These are phyloP conservation scores for Blastosporella zonata DNA, from an alignment of 1,284 basidiomycete genomes.

Conservation along the genomic window DNA sequence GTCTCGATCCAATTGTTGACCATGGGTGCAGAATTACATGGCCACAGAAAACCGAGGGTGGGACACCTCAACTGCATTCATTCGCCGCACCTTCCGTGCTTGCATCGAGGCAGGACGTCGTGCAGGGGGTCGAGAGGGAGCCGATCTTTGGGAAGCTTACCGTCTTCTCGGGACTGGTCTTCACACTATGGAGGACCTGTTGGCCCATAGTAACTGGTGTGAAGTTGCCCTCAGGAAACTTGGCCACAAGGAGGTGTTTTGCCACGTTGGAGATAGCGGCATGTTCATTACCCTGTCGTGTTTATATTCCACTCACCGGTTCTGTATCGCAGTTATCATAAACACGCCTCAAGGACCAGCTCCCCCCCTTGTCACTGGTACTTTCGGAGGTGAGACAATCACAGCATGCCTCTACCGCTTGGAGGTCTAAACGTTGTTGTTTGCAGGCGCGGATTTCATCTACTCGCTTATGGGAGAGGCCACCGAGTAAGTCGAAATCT, in stretches of 20 bases:
- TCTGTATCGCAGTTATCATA: constrained; percentile 41
- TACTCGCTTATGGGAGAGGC: constrained; percentile 64
- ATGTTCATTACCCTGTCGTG: constrained; percentile 10
- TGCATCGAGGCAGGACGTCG: constrained; percentile 64
- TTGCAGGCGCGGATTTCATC: constrained; percentile 66
- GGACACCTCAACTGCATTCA: constrained; percentile 79
- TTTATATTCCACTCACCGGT: background rate
- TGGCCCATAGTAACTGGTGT: constrained; percentile 82
- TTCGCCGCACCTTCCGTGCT: constrained; percentile 62
- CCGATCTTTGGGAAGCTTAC: constrained; percentile 71
- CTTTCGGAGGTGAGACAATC: background rate
- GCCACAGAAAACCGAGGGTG: constrained; percentile 62
- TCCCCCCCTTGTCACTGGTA: constrained; percentile 79
- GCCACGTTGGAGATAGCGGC: constrained; percentile 81
- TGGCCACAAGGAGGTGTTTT: constrained; percentile 76
- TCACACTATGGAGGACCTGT: constrained; percentile 73
- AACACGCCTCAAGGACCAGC: constrained; percentile 72
- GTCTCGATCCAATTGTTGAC: background rate
- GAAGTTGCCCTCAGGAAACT: constrained; percentile 71
- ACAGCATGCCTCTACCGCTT: background rate
- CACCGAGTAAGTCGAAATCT: constrained; percentile 42
- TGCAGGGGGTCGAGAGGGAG: constrained; percentile 50
- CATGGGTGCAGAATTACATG: constrained; percentile 36
- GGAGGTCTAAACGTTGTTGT: constrained; percentile 1
- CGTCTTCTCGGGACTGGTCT: constrained; percentile 69